phyloP scores from a whole-genome alignment of 208 protist species.

The Trypanosoma conorhini region DNA sequence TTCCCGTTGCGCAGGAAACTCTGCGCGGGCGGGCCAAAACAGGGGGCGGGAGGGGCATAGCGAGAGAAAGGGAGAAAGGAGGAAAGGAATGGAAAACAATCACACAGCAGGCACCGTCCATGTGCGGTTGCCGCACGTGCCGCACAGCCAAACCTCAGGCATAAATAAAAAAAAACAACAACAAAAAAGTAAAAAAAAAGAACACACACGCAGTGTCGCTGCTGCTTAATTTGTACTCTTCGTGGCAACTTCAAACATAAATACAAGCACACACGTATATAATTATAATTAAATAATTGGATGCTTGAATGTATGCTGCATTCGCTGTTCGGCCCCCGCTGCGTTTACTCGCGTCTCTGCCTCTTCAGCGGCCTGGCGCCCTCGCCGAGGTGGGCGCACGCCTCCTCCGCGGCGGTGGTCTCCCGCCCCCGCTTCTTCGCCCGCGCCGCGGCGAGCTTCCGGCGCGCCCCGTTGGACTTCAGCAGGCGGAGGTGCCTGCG shows the following conservation, averaged over 20 bases:
- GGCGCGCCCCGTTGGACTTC: conserved; percentile 85
- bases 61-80: not conserved
- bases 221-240: not conserved
- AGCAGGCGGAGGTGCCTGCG: conserved; percentile 85
- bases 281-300: not conserved
- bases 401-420: conserved; percentile 60
- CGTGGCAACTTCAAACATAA: no score
- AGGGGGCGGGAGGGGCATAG: not conserved
- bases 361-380: conserved; percentile 72
- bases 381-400: conserved; percentile 50
- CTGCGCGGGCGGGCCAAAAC: not conserved
- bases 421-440: conserved; percentile 74
- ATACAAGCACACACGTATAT: conserved; percentile 1
- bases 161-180: not conserved
- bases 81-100: not conserved
- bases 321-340: not conserved
- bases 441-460: conserved; percentile 72
- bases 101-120: no score
- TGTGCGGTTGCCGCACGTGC: no score
- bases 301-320: no score
- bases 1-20: not conserved
- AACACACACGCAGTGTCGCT: no score
- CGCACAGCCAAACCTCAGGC: not conserved
- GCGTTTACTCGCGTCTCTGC: conserved; percentile 57
- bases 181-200: not conserved